These are phyloP conservation scores for Saksenaea oblongispora DNA, from an alignment of 371 early-diverging fungal species.

Conservation along the genomic window DNA sequence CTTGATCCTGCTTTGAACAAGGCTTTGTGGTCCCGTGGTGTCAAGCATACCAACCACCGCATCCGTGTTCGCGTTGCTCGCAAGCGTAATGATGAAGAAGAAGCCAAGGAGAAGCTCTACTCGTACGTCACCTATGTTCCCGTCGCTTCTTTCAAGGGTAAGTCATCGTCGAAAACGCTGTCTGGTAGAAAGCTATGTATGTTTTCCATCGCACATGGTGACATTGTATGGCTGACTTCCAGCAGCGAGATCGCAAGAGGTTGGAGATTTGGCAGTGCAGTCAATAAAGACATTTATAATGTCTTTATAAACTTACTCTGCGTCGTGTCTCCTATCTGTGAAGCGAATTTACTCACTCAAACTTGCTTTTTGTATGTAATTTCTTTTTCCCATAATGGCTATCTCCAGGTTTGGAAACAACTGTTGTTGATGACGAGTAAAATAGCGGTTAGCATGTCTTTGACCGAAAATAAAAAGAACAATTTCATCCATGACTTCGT, in stretches of 20 bases:
- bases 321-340: slow-evolving; percentile 18
- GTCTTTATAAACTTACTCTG: not conserved
- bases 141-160: slow-evolving; percentile 80
- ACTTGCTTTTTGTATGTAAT: not conserved
- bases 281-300: not conserved
- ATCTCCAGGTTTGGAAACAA: slow-evolving; percentile 19
- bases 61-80: slow-evolving; percentile 88
- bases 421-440: slow-evolving; percentile 20
- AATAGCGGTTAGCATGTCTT: not conserved
- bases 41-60: slow-evolving; percentile 87
- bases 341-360: slow-evolving; percentile 11
- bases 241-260: slow-evolving; percentile 20
- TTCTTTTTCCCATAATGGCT: not conserved
- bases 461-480: slow-evolving; percentile 1
- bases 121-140: slow-evolving; percentile 83
- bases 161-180: slow-evolving; percentile 7
- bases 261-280: slow-evolving; percentile 5
- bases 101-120: slow-evolving; percentile 91
- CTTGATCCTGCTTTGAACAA: slow-evolving; percentile 74
- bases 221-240: slow-evolving; percentile 10
- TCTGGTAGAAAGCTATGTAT: slow-evolving; percentile 13
- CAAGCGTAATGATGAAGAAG: slow-evolving; percentile 89
- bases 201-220: not conserved
- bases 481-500: not conserved
- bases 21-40: slow-evolving; percentile 82